A percentile compares a stretch with the other conserved stretches of the same genome.
These are phyloP conservation scores for Physcomitrium patens DNA, from an alignment of 225 moss, liverwort and hornwort genomes.

Conservation along the genomic window DNA sequence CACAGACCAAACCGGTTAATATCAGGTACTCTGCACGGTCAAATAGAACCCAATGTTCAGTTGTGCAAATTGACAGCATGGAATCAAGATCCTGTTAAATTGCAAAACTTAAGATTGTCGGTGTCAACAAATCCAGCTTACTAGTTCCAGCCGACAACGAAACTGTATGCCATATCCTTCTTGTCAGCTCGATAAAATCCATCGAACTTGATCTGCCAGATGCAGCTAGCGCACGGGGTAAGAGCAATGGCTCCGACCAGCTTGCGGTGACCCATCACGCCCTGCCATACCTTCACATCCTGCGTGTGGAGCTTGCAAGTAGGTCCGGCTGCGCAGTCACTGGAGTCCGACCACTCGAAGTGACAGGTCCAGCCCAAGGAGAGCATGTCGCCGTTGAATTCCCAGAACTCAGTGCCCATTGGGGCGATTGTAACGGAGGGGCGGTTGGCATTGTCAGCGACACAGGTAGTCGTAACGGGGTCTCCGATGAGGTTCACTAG, in stretches of 20 bases:
- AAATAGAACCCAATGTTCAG: too few relatives aligned
- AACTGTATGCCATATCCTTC: conserved; percentile 43
- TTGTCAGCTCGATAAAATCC: conserved; percentile 57
- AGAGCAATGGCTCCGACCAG: conserved; percentile 42
- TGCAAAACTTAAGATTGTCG: too few relatives aligned
- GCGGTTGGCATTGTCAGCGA: conserved; percentile 36
- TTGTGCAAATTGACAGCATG: too few relatives aligned
- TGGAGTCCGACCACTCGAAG: conserved; percentile 58
- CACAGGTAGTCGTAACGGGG: conserved; percentile 40
- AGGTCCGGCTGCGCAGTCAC: conserved; percentile 34
- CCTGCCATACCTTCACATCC: conserved; percentile 60
- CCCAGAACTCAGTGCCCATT: conserved; percentile 38
- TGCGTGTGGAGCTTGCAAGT: conserved; percentile 42
- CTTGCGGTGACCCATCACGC: conserved; percentile 48
- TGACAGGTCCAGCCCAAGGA: conserved; percentile 58
- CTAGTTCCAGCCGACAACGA: conserved; percentile 49
- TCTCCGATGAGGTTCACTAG: conserved; percentile 55
- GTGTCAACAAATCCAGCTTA: not conserved
- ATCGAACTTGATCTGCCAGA: conserved; percentile 65
- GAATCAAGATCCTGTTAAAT: too few relatives aligned
- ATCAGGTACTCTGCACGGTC: too few relatives aligned
- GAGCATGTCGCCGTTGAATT: conserved; percentile 46
- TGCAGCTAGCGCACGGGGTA: conserved; percentile 47
- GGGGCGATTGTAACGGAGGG: conserved; percentile 33
- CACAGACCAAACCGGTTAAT: too few relatives aligned